Percentiles rank a stretch among this genome's conserved stretches.
These are phyloP conservation scores for Coelastrella sp. DNA, from an alignment of 139 green algal species.

Conservation along the genomic window DNA sequence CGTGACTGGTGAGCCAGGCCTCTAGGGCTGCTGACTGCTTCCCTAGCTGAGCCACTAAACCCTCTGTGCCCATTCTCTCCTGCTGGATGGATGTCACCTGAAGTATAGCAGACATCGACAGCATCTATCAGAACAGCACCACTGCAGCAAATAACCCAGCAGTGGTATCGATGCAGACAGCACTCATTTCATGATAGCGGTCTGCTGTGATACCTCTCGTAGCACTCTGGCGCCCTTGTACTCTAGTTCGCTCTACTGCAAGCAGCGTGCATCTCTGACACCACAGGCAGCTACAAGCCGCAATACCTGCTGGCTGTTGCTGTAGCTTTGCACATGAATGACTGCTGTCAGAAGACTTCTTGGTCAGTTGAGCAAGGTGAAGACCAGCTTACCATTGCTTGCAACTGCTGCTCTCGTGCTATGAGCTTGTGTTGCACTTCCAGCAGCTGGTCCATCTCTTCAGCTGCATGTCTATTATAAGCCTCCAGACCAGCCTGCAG, in stretches of 20 bases:
- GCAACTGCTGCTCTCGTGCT: conserved; percentile 56
- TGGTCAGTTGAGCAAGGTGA: background rate
- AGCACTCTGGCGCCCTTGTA: too few species aligned
- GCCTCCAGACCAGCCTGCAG: conserved; percentile 58
- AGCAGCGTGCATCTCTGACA: too few species aligned
- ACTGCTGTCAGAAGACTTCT: too few species aligned
- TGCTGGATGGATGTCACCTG: conserved; percentile 55
- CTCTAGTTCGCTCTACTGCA: too few species aligned
- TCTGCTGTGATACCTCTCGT: too few species aligned
- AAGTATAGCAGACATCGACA: background rate
- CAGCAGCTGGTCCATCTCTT: conserved; percentile 63
- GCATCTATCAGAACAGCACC: background rate
- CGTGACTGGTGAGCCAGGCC: conserved; percentile 78
- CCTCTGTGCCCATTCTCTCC: conserved; percentile 79
- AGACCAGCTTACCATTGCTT: conserved; percentile 46
- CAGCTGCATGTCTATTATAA: conserved; percentile 43
- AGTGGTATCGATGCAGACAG: too few species aligned
- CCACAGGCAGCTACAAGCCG: too few species aligned
- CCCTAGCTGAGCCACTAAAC: conserved; percentile 69
- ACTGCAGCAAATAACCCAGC: too few species aligned
- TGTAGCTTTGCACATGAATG: too few species aligned
- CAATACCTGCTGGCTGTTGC: too few species aligned
- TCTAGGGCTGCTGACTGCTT: conserved; percentile 65
- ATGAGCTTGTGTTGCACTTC: conserved; percentile 64
- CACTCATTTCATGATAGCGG: too few species aligned